These are phyloP conservation scores for Amanita pallidorosea DNA, from an alignment of 768 basidiomycete species.

Conservation along the genomic window DNA sequence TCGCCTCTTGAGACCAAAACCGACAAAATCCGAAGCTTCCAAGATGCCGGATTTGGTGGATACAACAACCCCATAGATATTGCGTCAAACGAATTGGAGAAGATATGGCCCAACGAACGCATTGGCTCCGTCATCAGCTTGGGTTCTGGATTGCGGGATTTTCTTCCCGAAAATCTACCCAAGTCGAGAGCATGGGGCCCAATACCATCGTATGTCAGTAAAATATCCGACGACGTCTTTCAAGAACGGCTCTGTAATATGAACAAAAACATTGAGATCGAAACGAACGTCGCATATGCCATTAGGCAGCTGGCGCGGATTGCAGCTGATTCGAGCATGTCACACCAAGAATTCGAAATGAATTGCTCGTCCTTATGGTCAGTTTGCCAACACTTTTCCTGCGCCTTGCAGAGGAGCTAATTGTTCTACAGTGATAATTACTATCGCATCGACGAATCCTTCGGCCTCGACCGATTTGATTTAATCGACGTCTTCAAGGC, in stretches of 20 bases:
- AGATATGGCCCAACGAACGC: slow-evolving; percentile 12
- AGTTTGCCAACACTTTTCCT: neutral
- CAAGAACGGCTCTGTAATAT: neutral
- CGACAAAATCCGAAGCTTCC: slow-evolving; percentile 10
- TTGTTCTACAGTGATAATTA: neutral
- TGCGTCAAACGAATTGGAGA: slow-evolving; percentile 8
- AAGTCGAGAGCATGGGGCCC: slow-evolving; percentile 1
- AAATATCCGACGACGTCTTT: neutral
- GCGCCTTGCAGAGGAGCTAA: neutral
- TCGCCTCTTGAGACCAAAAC: slow-evolving; percentile 8
- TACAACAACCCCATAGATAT: slow-evolving; percentile 15
- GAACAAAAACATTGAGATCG: neutral
- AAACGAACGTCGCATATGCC: neutral
- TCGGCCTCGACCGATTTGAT: neutral
- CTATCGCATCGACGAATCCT: neutral
- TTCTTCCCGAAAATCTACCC: neutral
- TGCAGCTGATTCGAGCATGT: neutral
- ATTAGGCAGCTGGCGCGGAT: neutral
- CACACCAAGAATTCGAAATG: neutral
- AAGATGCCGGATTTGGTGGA: slow-evolving; percentile 15
- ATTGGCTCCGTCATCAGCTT: slow-evolving; percentile 9
- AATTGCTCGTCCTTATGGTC: neutral
- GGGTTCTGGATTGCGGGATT: slow-evolving; percentile 9
- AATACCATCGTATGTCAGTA: neutral
- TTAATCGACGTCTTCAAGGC: neutral